Conservation (phyloP, 2,329 filamentous ascomycete genomes). For the Penicillium expansum region DNA sequence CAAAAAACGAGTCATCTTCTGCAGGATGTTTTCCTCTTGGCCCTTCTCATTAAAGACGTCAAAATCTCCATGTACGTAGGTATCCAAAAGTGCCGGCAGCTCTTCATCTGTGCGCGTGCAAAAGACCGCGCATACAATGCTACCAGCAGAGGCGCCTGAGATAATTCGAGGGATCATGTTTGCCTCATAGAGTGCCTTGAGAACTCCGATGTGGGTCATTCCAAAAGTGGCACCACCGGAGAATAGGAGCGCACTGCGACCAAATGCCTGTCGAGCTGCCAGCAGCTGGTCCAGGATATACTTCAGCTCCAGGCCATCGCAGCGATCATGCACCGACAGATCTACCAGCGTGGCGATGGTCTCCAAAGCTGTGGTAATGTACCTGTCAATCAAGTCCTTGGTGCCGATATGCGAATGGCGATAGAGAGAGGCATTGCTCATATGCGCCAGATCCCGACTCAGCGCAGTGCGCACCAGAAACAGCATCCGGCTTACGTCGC, state of each 20-base stretch:
- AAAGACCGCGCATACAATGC: slow-evolving; percentile 77
- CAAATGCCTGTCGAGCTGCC: slow-evolving; percentile 73
- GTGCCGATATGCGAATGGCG: slow-evolving; percentile 81
- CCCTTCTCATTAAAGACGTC: slow-evolving; percentile 70
- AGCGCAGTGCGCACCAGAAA: slow-evolving; percentile 76
- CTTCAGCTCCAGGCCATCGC: slow-evolving; percentile 57
- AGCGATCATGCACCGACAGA: slow-evolving; percentile 51
- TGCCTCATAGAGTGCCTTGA: slow-evolving; percentile 75
- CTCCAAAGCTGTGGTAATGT: slow-evolving; percentile 74
- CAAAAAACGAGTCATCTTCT: slow-evolving; percentile 68
- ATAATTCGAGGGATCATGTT: slow-evolving; percentile 79
- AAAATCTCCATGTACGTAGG: slow-evolving; percentile 76
- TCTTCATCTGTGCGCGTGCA: slow-evolving; percentile 77
- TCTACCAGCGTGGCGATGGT: slow-evolving; percentile 72
- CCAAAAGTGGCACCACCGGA: slow-evolving; percentile 87
- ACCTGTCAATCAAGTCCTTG: slow-evolving; percentile 80
- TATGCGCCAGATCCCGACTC: slow-evolving; percentile 77
- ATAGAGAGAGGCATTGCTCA: slow-evolving; percentile 81
- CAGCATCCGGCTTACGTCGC: slow-evolving; percentile 74
- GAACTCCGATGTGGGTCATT: slow-evolving; percentile 86
- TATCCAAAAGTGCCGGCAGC: slow-evolving; percentile 65
- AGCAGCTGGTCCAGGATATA: slow-evolving; percentile 67
- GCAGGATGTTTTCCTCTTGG: slow-evolving; percentile 61
- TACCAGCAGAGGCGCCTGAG: slow-evolving; percentile 81
- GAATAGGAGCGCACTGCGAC: slow-evolving; percentile 76